Base-by-base conservation (phyloP, 2,329 filamentous ascomycete genomes). In the Septoria linicola region DNA sequence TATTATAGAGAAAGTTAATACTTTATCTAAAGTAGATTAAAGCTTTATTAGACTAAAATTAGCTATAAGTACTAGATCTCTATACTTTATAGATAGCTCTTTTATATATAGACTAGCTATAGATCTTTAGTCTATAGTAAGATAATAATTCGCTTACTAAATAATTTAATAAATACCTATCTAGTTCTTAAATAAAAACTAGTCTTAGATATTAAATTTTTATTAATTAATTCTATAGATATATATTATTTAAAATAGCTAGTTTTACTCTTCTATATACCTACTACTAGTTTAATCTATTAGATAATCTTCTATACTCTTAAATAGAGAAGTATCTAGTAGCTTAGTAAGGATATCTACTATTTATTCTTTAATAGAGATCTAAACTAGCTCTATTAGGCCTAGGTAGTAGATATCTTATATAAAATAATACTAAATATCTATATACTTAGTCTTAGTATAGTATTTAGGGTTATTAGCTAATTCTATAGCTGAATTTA, bases 401-500 rank as follows among this genome's bases (percentile, higher is more conserved):
- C 35, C 27, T 11, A 41, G 17, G 7, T 25, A 4, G 23, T 41
- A 11, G n/a, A 10, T 27, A 14, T 46, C 36, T 30, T 20, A 7
- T 46, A 51, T n/a, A 35, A 34, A 51, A 19, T 51, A 35, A 46
- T 51, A 41, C 41, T 45, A 30, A 32, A 51, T 51, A 51, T 51
- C 36, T 30, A 51, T 51, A 51, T 46, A 36, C 42, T 46, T 51
- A 40, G 41, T 45, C 16, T 16, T n/a, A 19, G 25, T 21, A 17
- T 51, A 41, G 35, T 51, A 17, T 17, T 51, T 13, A 2, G 32
- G 32, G 13, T 51, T 51, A 31, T 39, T 44, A 17, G 41, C 41
- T 45, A 51, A 23, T 45, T 51, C 17, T 46, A 51, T 51, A 36
- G 35, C 41, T 10, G 13, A 45, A 21, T 41, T 46, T 34, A 16